Conservation (phyloP, 768 basidiomycete genomes). For the Lepiota subincarnata region DNA sequence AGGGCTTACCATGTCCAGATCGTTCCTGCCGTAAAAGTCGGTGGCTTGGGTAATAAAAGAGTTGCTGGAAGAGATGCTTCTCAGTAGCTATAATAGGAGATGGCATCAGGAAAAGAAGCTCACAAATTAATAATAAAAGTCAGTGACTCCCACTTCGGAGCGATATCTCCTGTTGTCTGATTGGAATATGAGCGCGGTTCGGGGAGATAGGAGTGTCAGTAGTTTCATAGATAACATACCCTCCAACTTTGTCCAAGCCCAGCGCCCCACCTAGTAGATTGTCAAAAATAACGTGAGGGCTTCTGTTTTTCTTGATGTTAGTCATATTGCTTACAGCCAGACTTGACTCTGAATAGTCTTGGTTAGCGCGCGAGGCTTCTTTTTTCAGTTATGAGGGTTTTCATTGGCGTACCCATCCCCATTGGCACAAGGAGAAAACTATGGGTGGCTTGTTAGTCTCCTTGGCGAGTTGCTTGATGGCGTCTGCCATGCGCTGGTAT, state of each 20-base stretch:
- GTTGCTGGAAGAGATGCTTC: constrained; percentile 37
- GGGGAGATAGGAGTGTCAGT: not conserved
- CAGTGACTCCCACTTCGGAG: constrained; percentile 46
- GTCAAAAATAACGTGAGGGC: not conserved
- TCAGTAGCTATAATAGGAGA: too few relatives aligned
- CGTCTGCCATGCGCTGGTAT: constrained; percentile 57
- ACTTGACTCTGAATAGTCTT: constrained; percentile 42
- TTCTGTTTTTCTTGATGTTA: constrained; percentile 2
- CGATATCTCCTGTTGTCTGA: constrained; percentile 52
- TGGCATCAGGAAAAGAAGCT: not conserved
- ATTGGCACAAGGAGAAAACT: constrained; percentile 60
- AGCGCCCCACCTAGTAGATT: constrained; percentile 42
- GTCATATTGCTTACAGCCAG: constrained; percentile 52
- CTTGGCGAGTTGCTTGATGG: constrained; percentile 46
- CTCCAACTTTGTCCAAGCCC: constrained; percentile 66
- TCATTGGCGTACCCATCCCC: constrained; percentile 55
- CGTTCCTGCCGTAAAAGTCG: constrained; percentile 66
- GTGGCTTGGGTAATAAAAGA: constrained; percentile 60
- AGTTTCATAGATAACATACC: too few relatives aligned
- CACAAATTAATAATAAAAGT: constrained; percentile 53
- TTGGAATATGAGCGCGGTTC: constrained; percentile 5
- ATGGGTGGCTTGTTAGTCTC: constrained; percentile 49
- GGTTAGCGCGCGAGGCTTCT: constrained; percentile 1
- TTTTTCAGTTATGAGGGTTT: not conserved
- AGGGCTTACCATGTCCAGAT: constrained; percentile 56